Conservation (phyloP, 148 eudicot genomes). For the Diospyros kaki region DNA sequence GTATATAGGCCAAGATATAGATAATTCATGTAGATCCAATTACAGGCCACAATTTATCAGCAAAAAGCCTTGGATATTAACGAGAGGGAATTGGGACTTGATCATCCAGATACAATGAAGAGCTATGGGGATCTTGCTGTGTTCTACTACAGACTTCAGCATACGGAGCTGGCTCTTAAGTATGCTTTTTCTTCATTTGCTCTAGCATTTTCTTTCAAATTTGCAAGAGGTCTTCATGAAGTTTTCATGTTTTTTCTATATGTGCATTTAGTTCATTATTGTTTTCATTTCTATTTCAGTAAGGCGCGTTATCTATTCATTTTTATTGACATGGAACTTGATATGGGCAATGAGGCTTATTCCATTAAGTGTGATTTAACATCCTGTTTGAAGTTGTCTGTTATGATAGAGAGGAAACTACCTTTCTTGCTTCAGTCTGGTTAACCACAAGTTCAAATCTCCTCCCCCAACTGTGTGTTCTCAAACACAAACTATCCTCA, state of each 20-base stretch:
- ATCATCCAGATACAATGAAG: slow-evolving; percentile 99
- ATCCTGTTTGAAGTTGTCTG: neutral
- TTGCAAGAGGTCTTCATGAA: neutral
- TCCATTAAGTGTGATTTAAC: neutral
- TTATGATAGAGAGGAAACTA: neutral
- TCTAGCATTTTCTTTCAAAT: neutral
- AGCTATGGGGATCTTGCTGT: slow-evolving; percentile 99
- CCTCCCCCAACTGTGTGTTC: neutral
- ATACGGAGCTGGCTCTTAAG: slow-evolving; percentile 99
- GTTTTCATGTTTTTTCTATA: neutral
- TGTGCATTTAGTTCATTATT: neutral
- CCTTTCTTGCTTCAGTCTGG: neutral
- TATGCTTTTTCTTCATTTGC: slow-evolving; percentile 29
- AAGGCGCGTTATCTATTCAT: neutral
- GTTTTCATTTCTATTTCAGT: neutral
- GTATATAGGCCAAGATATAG: neutral
- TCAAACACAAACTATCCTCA: neutral
- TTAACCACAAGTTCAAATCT: neutral
- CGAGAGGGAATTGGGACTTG: slow-evolving; percentile 96
- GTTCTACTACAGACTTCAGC: slow-evolving; percentile 98
- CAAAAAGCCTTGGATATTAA: slow-evolving; percentile 99
- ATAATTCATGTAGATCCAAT: slow-evolving; percentile 17
- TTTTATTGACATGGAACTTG: neutral
- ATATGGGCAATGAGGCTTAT: neutral
- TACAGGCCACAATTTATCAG: slow-evolving; percentile 97